A percentile compares a stretch with the other conserved stretches of the same genome.
Evolutionary conservation across 2,329 filamentous ascomycete genomes (phyloP).

Genomic region (Diplocarpon rosae): DNA sequence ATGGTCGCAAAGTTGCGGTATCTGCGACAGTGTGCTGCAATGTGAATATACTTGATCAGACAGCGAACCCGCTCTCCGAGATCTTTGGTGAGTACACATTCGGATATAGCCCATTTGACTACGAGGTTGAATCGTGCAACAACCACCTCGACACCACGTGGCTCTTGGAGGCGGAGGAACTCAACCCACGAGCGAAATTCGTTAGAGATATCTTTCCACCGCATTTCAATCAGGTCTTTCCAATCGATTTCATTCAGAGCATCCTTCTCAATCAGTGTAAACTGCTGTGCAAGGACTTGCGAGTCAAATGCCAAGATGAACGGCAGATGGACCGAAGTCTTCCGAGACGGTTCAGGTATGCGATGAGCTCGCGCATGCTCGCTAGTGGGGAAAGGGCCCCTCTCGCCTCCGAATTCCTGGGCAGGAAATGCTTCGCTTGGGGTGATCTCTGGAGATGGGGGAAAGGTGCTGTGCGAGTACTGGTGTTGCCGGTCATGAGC

Average conservation of each 20-base stretch:
- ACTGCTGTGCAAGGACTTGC: constrained; percentile 67
- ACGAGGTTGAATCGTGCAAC: constrained; percentile 82
- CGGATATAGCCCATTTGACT: constrained; percentile 77
- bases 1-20: constrained; percentile 78
- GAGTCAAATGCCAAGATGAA: constrained; percentile 77
- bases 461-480: constrained; percentile 13
- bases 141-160: constrained; percentile 69
- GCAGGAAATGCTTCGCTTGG: constrained; percentile 15
- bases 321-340: constrained; percentile 47
- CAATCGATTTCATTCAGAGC: constrained; percentile 79
- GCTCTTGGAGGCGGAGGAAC: constrained; percentile 61
- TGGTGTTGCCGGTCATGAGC: constrained; percentile 22
- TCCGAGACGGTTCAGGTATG: constrained; percentile 22
- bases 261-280: constrained; percentile 78
- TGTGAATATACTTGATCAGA: constrained; percentile 73
- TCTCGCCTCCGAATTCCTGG: constrained; percentile 10
- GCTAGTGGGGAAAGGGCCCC: constrained; percentile 14
- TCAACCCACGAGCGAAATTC: constrained; percentile 70
- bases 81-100: constrained; percentile 63
- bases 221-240: constrained; percentile 77
- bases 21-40: constrained; percentile 62
- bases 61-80: constrained; percentile 63
- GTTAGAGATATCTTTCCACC: constrained; percentile 62
- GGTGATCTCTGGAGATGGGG: constrained; percentile 26
- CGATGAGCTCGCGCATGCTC: constrained; percentile 20